Conservation (phyloP, 129 eudicot species). For the Oenanthe sinensis region DNA sequence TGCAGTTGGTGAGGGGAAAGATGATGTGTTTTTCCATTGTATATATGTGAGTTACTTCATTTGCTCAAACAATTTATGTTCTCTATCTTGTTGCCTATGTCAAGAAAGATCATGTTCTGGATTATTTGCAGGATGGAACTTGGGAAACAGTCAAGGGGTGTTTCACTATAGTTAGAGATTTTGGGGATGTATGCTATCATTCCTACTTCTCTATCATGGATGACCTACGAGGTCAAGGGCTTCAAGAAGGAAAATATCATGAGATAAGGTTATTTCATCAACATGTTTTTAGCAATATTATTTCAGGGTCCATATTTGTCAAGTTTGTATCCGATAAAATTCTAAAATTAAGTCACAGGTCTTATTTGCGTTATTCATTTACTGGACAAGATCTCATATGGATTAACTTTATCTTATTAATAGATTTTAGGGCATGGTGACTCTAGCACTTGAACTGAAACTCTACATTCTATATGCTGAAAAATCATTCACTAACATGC, state of each 20-base stretch:
- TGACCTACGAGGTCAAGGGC: constrained; percentile 61
- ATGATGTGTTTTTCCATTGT: constrained; percentile 58
- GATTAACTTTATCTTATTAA: neutral
- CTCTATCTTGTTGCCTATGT: neutral
- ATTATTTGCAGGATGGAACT: constrained; percentile 62
- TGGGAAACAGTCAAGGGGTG: constrained; percentile 59
- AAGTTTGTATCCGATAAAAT: neutral
- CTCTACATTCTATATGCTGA: neutral
- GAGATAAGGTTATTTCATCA: constrained; percentile 57
- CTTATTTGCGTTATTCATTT: neutral
- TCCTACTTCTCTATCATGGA: constrained; percentile 79
- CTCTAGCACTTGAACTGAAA: neutral
- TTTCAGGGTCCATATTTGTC: neutral
- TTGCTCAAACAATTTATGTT: neutral
- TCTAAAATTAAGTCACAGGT: neutral
- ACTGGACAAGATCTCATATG: neutral
- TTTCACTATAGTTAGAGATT: constrained; percentile 68
- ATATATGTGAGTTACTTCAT: constrained; percentile 34
- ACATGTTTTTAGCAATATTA: neutral
- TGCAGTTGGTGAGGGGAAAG: constrained; percentile 85
- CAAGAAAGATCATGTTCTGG: neutral
- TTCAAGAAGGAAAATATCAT: constrained; percentile 48
- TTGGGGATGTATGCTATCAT: constrained; percentile 55
- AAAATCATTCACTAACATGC: neutral
- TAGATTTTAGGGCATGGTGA: neutral